Conservation (phyloP, 257 asterid species). For the Ophiorrhiza pumila region DNA sequence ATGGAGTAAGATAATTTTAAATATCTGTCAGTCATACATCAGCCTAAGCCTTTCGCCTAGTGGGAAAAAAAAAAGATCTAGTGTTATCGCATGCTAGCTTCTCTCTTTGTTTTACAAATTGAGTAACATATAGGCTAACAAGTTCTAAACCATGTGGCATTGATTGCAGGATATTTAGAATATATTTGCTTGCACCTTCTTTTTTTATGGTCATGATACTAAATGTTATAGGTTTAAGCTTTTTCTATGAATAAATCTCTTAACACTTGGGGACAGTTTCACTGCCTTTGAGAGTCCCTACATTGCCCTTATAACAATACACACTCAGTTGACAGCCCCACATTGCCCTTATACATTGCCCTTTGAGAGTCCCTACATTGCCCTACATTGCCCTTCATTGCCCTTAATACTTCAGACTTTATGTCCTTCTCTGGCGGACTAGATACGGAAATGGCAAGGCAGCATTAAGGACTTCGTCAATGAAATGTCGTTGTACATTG, state of each 20-base stretch:
- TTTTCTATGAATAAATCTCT: too few species aligned
- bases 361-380: too few species aligned
- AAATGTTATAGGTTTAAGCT: not conserved
- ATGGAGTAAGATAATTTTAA: not conserved
- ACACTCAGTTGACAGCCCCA: too few species aligned
- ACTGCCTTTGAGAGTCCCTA: too few species aligned
- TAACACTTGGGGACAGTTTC: too few species aligned
- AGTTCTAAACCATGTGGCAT: not conserved
- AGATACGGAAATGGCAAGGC: not conserved
- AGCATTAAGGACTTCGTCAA: not conserved
- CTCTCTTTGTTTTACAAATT: not conserved
- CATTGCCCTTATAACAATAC: too few species aligned
- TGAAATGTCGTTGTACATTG: not conserved
- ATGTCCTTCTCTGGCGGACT: not conserved
- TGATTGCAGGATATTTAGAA: not conserved
- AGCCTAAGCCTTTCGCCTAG: not conserved
- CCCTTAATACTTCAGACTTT: not conserved
- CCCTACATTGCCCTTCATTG: too few species aligned
- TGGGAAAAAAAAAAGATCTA: not conserved
- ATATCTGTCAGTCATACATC: not conserved
- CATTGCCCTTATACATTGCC: too few species aligned
- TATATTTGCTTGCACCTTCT: not conserved
- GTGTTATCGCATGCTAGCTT: not conserved
- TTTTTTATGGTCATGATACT: not conserved
- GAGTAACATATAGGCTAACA: not conserved